Base-by-base conservation (phyloP, 805 yeast species). In the Saccharomycopsis lassenensis region DNA sequence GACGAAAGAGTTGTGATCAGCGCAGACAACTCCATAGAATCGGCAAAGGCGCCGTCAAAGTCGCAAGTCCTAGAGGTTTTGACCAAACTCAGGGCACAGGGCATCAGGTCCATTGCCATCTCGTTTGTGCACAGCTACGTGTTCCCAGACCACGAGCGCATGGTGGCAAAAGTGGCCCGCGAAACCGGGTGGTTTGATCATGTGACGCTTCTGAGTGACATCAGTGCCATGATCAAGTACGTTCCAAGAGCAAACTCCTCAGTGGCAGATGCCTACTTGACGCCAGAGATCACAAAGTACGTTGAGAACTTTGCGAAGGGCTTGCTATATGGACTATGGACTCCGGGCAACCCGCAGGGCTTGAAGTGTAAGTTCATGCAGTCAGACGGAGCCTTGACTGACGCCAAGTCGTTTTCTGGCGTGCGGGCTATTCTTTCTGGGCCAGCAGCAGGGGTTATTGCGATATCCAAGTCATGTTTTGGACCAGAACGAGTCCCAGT, bases 391-490 rank as follows among this genome's bases (percentile, higher is more conserved):
- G 97, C 97, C 2, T 67, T 89, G 41, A 86, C 87, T 16, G 85
- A 85, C 38, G 86, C 91, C 50, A 63, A 73, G 16, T 68, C 72
- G 33, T 89, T 89, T 54, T 78, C 95, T 0, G 97, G 97, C 2
- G 62, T 89, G 24, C 69, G 75, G 47, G 94, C 97, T 3, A 81
- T 89, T 33, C 58, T 89, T 24, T 84, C 95, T 1, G 97, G 97
- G 2, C 97, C 97, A 2, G 97, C 97, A 7, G 97, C 97, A 25
- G 97, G 97, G 33, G 94, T 89, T 40, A 95, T 89, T 23, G 97
- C 97, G 0, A 83, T 75, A 48, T 83, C 95, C 0, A 68, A 73
- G 35, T 87, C 97, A 0, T 82, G 94, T 43, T 84, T 67, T 52
- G 56, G 59, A 1, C 49, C 57, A n/a, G 68, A 69, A 37, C 57